phyloP scores from a whole-genome alignment of 202 grass and related monocot genomes.

The Panicum virgatum region DNA sequence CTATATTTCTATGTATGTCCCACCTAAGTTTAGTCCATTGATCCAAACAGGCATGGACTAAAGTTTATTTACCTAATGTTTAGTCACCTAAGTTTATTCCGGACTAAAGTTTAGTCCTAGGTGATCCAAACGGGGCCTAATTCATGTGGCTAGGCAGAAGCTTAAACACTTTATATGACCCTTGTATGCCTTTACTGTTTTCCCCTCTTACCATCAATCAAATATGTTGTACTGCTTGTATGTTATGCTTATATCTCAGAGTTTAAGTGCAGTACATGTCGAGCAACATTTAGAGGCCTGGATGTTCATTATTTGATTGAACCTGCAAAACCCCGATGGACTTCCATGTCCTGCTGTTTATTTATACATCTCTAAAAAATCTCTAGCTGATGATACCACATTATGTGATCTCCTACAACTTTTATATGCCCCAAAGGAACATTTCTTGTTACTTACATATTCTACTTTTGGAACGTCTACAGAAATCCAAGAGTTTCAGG shows the following conservation, averaged over 20 bases:
- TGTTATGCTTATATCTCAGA: background rate
- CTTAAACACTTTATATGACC: background rate
- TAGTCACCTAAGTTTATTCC: too few relatives aligned
- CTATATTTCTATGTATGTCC: too few relatives aligned
- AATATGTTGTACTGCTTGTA: background rate
- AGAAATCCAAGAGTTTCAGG: conserved; percentile 54
- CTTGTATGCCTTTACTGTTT: background rate
- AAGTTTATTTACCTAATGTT: too few relatives aligned
- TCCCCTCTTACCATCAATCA: background rate
- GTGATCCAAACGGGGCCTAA: too few relatives aligned
- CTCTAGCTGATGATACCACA: background rate
- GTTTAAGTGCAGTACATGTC: background rate
- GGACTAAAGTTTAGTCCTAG: too few relatives aligned
- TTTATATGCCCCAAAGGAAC: background rate
- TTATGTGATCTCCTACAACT: conserved; percentile 3
- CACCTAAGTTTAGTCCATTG: too few relatives aligned
- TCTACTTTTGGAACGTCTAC: conserved; percentile 33
- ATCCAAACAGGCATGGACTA: too few relatives aligned
- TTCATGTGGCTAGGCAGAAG: background rate
- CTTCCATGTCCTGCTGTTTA: background rate
- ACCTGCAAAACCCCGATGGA: background rate
- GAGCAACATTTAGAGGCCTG: background rate
- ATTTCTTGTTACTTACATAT: conserved; percentile 32
- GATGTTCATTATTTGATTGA: conserved; percentile 2
- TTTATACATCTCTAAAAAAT: conserved; percentile 3